phyloP scores from a whole-genome alignment of 164 flowering plant genomes.

The Vitis rotundifolia region DNA sequence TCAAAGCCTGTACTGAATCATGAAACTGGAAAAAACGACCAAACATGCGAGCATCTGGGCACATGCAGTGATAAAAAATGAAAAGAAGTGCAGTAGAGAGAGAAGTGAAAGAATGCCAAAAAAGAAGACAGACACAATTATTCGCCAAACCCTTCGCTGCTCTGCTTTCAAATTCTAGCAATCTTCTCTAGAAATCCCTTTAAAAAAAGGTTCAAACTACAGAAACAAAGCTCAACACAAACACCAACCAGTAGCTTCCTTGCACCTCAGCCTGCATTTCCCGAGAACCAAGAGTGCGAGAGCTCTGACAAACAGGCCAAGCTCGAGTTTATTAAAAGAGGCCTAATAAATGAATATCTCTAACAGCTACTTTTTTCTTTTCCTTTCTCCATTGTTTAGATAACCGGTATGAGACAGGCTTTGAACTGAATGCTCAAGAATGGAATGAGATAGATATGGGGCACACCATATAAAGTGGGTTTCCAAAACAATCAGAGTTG shows the following conservation, averaged over 20 bases:
- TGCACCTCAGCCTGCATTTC: no score
- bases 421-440: constrained; percentile 1
- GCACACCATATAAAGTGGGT: neutral
- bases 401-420: constrained; percentile 6
- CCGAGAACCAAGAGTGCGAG: no score
- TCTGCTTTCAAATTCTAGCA: neutral
- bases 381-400: constrained; percentile 9
- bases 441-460: neutral
- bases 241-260: no score
- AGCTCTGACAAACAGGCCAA: neutral
- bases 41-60: no score
- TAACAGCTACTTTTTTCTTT: neutral
- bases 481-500: neutral
- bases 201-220: neutral
- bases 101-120: neutral
- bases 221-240: neutral
- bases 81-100: no score
- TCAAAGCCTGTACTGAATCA: no score
- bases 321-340: neutral
- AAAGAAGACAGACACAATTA: neutral
- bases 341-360: neutral
- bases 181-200: neutral
- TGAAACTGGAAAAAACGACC: no score
- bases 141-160: neutral
- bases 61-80: no score